Conservation (phyloP, 495 filamentous ascomycete genomes). For the Xylaria bambusicola region DNA sequence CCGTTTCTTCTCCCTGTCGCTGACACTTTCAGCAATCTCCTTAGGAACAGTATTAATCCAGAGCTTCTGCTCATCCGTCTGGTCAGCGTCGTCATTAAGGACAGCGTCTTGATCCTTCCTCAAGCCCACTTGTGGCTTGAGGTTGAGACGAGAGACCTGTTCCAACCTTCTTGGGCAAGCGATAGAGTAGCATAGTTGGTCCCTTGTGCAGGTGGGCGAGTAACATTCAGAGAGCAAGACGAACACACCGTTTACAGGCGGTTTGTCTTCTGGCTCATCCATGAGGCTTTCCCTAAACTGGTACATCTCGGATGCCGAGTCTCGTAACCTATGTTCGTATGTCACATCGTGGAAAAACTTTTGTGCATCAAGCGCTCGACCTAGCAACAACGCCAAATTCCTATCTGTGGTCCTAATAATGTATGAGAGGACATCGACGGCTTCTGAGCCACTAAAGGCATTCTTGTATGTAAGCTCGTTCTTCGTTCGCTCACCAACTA, state of each 20-base stretch:
- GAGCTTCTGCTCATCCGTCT: constrained; percentile 93
- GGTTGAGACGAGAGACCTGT: constrained; percentile 89
- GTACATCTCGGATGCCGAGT: constrained; percentile 88
- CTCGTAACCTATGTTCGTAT: constrained; percentile 92
- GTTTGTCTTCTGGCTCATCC: constrained; percentile 74
- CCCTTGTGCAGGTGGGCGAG: constrained; percentile 92
- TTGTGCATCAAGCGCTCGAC: constrained; percentile 91
- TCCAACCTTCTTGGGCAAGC: constrained; percentile 93
- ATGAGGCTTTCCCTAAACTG: constrained; percentile 93
- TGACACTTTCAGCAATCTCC: constrained; percentile 85
- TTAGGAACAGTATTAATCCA: constrained; percentile 99
- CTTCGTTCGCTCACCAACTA: constrained; percentile 84
- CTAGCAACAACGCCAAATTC: constrained; percentile 91
- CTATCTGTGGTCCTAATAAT: constrained; percentile 97
- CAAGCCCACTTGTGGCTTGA: constrained; percentile 86
- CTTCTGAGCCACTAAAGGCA: constrained; percentile 91
- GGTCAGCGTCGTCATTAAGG: constrained; percentile 75
- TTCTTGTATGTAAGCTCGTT: constrained; percentile 97
- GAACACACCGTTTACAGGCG: constrained; percentile 92
- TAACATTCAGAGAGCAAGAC: constrained; percentile 96
- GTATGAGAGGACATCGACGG: constrained; percentile 89
- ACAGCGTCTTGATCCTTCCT: constrained; percentile 77
- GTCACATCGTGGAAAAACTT: constrained; percentile 99
- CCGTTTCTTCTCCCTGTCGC: constrained; percentile 91
- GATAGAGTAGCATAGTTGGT: constrained; percentile 97